These are phyloP conservation scores for Fusarium lyarnte DNA, from an alignment of 2,329 filamentous ascomycete genomes.

Conservation along the genomic window DNA sequence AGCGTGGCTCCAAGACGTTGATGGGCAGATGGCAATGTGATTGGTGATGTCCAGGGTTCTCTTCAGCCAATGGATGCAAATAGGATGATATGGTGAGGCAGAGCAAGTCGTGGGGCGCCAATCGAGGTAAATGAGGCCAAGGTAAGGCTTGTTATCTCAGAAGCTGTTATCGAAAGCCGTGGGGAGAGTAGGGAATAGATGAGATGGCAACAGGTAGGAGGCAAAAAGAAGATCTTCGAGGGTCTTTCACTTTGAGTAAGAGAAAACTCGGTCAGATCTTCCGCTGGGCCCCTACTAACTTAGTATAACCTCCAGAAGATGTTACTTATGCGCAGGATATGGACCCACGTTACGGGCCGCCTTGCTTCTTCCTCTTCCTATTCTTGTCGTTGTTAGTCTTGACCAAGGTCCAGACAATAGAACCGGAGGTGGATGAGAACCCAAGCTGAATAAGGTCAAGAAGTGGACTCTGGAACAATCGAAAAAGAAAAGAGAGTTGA, in stretches of 20 bases:
- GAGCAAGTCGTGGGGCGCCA: slow-evolving; percentile 45
- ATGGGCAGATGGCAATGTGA: slow-evolving; percentile 45
- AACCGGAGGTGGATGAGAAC: slow-evolving; percentile 23
- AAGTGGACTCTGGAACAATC: slow-evolving; percentile 29
- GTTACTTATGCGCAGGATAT: slow-evolving; percentile 39
- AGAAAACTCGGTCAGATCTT: slow-evolving; percentile 43
- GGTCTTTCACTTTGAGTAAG: slow-evolving; percentile 30
- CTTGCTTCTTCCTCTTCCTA: slow-evolving; percentile 30
- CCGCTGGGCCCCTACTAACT: slow-evolving; percentile 24
- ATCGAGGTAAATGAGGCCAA: slow-evolving; percentile 44
- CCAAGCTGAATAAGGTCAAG: slow-evolving; percentile 29
- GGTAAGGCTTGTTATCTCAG: slow-evolving; percentile 36
- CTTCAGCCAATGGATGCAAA: slow-evolving; percentile 48
- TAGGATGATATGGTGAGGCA: slow-evolving; percentile 49
- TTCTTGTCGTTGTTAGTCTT: slow-evolving; percentile 17
- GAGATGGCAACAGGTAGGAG: slow-evolving; percentile 22
- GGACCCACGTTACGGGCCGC: slow-evolving; percentile 46
- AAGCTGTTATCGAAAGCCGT: slow-evolving; percentile 26
- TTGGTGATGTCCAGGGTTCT: slow-evolving; percentile 47
- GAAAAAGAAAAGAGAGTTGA: slow-evolving; percentile 43
- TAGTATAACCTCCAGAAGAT: slow-evolving; percentile 36
- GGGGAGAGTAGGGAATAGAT: slow-evolving; percentile 18
- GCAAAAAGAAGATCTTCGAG: slow-evolving; percentile 37
- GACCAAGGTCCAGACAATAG: slow-evolving; percentile 35
- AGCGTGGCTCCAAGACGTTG: slow-evolving; percentile 45